A percentile compares a stretch with the other conserved stretches of the same genome.
Conservation (phyloP, 768 basidiomycete genomes). For the Lentinus tigrinus region DNA sequence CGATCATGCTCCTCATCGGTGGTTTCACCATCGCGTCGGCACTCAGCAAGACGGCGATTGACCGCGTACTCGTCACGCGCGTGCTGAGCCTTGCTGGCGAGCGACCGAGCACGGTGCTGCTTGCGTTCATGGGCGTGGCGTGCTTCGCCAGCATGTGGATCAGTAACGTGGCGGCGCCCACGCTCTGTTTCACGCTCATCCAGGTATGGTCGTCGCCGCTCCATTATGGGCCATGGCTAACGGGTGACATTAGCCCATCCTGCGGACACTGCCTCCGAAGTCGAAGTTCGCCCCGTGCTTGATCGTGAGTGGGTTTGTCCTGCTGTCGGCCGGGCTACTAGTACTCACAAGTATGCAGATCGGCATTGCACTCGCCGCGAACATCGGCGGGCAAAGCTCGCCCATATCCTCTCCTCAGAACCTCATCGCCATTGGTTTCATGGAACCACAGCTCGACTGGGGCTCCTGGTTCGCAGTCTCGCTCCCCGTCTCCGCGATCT, state of each 20-base stretch:
- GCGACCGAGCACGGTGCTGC: slow-evolving; percentile 78
- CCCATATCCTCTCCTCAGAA: slow-evolving; percentile 99
- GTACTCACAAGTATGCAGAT: no score
- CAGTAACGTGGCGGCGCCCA: slow-evolving; percentile 97
- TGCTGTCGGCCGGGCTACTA: no score
- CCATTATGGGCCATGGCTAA: not conserved
- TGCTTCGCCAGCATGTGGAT: slow-evolving; percentile 99
- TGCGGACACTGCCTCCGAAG: slow-evolving; percentile 84
- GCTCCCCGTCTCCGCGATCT: slow-evolving; percentile 84
- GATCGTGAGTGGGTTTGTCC: slow-evolving; percentile 62
- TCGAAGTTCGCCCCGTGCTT: slow-evolving; percentile 87
- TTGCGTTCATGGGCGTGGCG: slow-evolving; percentile 94
- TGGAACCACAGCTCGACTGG: slow-evolving; percentile 89
- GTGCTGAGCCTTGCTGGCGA: slow-evolving; percentile 90
- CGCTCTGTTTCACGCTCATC: slow-evolving; percentile 94
- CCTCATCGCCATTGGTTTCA: slow-evolving; percentile 83
- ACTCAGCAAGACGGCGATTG: slow-evolving; percentile 92
- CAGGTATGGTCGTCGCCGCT: slow-evolving; percentile 51
- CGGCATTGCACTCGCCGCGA: slow-evolving; percentile 96
- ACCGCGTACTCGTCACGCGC: slow-evolving; percentile 86
- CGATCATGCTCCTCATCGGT: slow-evolving; percentile 97
- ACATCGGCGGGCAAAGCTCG: slow-evolving; percentile 96
- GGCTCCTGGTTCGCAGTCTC: slow-evolving; percentile 92
- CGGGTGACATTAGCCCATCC: slow-evolving; percentile 68
- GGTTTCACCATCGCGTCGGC: slow-evolving; percentile 98